Conservation (phyloP, 306 rosid genomes). For the Malus asiatica region DNA sequence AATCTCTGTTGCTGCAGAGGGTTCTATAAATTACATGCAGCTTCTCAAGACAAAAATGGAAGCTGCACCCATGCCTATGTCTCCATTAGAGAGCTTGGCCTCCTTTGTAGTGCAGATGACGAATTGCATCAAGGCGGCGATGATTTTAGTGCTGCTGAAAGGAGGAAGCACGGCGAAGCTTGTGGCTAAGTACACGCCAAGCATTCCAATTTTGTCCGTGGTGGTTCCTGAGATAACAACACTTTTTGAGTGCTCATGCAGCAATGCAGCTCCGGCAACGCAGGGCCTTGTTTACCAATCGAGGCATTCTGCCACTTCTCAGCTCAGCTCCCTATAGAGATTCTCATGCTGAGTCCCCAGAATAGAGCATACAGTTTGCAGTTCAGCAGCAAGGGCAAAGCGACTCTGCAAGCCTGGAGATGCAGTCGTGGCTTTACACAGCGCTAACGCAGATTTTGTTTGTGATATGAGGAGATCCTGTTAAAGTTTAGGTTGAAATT, state of each 20-base stretch:
- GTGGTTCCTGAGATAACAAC: slow-evolving; percentile 33
- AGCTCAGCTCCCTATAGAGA: not conserved
- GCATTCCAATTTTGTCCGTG: slow-evolving; percentile 44
- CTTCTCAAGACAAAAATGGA: too few relatives aligned
- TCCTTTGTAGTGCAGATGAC: too few relatives aligned
- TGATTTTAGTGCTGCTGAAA: slow-evolving; percentile 10
- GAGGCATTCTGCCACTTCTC: not conserved
- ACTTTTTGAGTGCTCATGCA: slow-evolving; percentile 23
- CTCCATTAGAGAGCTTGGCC: too few relatives aligned
- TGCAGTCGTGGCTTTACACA: not conserved
- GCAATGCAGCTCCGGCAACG: not conserved
- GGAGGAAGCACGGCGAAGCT: slow-evolving; percentile 25
- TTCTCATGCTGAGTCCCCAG: not conserved
- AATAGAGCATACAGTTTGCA: not conserved
- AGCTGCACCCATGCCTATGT: too few relatives aligned
- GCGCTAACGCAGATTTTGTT: too few relatives aligned
- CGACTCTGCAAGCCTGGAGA: not conserved
- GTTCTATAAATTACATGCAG: too few relatives aligned
- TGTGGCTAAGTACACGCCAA: slow-evolving; percentile 42
- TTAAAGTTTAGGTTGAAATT: too few relatives aligned
- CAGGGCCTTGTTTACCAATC: not conserved
- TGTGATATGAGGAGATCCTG: too few relatives aligned
- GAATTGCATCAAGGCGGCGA: too few relatives aligned
- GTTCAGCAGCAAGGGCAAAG: not conserved
- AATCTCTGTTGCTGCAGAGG: too few relatives aligned